A percentile compares a stretch with the other conserved stretches of the same genome.
Evolutionary conservation across 148 eudicot species (phyloP).

Genomic region (Cornus controversa): DNA sequence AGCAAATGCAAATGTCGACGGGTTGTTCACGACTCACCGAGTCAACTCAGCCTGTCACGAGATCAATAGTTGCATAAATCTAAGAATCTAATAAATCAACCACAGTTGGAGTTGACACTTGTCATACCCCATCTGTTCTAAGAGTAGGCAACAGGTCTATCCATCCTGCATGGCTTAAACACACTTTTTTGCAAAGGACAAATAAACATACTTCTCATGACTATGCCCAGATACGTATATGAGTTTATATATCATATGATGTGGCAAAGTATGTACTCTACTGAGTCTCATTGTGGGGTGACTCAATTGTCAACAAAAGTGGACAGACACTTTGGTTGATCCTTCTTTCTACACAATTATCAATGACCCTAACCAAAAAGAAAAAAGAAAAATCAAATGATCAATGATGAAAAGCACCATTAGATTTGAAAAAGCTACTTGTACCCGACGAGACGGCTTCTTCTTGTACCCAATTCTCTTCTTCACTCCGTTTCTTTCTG

Average conservation of each 20-base stretch:
- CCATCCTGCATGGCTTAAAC: not conserved
- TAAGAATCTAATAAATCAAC: not conserved
- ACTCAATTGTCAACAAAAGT: slow-evolving; percentile 7
- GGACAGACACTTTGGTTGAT: not conserved
- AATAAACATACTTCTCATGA: not conserved
- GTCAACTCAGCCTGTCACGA: not conserved
- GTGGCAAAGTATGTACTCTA: not conserved
- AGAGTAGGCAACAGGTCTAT: no score
- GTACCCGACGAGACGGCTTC: not conserved
- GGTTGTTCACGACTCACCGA: not conserved
- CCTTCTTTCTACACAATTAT: slow-evolving; percentile 1
- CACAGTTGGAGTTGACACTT: not conserved
- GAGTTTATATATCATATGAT: not conserved
- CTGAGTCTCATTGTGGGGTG: not conserved
- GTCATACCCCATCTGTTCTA: not conserved
- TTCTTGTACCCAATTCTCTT: not conserved
- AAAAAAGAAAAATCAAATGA: no score
- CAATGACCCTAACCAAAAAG: no score
- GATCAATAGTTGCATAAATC: not conserved
- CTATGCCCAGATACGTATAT: not conserved
- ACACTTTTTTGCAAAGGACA: no score
- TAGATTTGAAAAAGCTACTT: not conserved
- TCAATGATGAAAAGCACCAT: not conserved
- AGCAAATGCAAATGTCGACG: no score
- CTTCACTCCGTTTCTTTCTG: not conserved